Evolutionary conservation across 768 basidiomycete genomes (phyloP), one percentile per base, ranked within the genome.

Genomic region (Myochromella boudieri): DNA sequence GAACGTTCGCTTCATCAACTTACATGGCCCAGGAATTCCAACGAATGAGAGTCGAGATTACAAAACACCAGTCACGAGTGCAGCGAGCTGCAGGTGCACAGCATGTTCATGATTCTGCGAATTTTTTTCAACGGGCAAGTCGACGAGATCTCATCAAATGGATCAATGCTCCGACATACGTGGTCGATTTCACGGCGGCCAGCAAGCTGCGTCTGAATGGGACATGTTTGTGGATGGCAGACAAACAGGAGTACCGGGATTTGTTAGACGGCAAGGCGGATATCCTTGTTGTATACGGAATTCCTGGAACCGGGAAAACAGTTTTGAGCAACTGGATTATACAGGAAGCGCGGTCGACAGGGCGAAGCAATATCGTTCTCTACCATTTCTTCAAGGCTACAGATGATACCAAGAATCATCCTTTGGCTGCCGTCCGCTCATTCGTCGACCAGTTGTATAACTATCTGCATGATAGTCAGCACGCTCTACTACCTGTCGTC

Each of bases 351-450:
- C 15, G 6, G 36, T 11, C 10, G 2, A n/a, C 15, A 20, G 22
- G 31, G 14, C 6, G 25, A 14, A 4, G 20, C 10, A 24, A 34
- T 4, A 6, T 34, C 33, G 5, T 28, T 2, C 15, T 46, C 3
- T 46, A 46, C 21, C 44, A 46, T 22, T 46, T 46, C 25, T 46
- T 46, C 37, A 46, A 46, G 36, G 44, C 33, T n/a, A 38, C 10
- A 12, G 36, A 46, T 29, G 44, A 46, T 20, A 46, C 25, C 44
- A 46, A 46, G 27, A 34, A 36, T 14, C 26, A 34, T 4, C 34
- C 44, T 7, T 21, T 46, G 17, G 34, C 44, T 20, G 37, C 44
- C 14, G 24, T 38, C 9, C 15, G 44, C n/a, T 46, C 44, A 5
- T 37, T 46, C 12, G 10, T 38, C 10, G 37, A 46, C 12, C 44